Evolutionary conservation across 2,329 filamentous ascomycete genomes (phyloP).

Genomic region (Cyphellophora europaea): DNA sequence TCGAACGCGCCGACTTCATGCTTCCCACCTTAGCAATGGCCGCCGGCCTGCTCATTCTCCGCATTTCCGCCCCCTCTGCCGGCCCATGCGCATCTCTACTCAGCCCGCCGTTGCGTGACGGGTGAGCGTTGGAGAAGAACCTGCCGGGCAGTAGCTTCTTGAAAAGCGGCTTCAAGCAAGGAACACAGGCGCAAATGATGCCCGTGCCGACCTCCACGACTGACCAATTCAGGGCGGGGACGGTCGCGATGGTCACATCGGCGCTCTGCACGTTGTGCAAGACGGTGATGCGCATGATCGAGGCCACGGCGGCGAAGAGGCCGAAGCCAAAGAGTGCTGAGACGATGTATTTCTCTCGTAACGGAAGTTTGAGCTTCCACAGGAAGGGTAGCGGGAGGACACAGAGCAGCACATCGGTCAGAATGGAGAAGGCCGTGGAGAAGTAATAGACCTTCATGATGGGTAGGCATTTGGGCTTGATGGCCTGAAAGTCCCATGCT

Average conservation of each 20-base stretch:
- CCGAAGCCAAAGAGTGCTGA: slow-evolving; percentile 42
- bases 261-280: slow-evolving; percentile 28
- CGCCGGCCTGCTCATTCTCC: too few relatives aligned
- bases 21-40: too few relatives aligned
- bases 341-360: slow-evolving; percentile 39
- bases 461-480: slow-evolving; percentile 31
- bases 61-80: too few relatives aligned
- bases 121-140: slow-evolving; percentile 6
- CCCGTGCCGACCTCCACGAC: slow-evolving; percentile 34
- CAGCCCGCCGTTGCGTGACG: too few relatives aligned
- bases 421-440: slow-evolving; percentile 51
- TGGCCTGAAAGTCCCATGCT: slow-evolving; percentile 29
- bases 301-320: slow-evolving; percentile 39
- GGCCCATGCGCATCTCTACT: too few relatives aligned
- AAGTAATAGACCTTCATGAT: slow-evolving; percentile 44
- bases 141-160: slow-evolving; percentile 30
- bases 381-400: slow-evolving; percentile 42
- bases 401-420: slow-evolving; percentile 49
- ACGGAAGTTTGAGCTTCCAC: slow-evolving; percentile 36
- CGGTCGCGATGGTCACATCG: slow-evolving; percentile 28
- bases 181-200: slow-evolving; percentile 34
- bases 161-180: slow-evolving; percentile 32
- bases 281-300: slow-evolving; percentile 38
- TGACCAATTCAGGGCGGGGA: slow-evolving; percentile 37
- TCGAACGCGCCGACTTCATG: too few relatives aligned